Evolutionary conservation across 306 rosid species (phyloP), one percentile per base, ranked within the genome.

Genomic region (Canavalia gladiata): DNA sequence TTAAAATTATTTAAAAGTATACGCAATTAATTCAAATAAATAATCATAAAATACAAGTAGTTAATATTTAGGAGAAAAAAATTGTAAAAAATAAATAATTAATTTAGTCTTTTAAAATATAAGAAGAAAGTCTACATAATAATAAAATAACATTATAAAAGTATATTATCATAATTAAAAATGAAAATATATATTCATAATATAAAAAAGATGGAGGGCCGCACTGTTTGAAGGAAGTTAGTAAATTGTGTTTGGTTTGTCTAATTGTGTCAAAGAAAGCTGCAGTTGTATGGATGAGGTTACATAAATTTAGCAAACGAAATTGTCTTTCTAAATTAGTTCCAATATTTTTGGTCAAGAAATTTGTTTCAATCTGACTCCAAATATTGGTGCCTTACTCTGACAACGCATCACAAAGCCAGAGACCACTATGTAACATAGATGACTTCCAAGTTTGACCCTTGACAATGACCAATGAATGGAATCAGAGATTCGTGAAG

Each of bases 361-460:
- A 37, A 37, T 4, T 37, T 37, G 41, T 37, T 37, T 37, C 4
- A 37, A 50, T 7, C 0, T 31, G 30, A 33, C 28, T 13, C 28
- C 18, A 72, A 34, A 18, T 8, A 13, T 72, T 2, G n/a, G 6
- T 52, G 63, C n/a, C 31, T 7, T 34, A 9, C n/a, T 1, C 1
- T 2, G 56, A 45, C 56, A 68, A 29, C 11, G 28, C n/a, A 10
- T 50, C 1, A 29, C 9, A 29, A 30, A 10, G 2, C 25, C 25
- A 18, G 25, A 18, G 25, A 18, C 73, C 73, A 31, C 10, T 0
- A 64, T 39, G 70, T 13, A 41, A 33, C 76, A 71, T 34, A 72
- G 34, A n/a, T 33, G 47, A 52, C 76, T 72, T 51, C 62, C 60
- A 34, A 33, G 76, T 50, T 71, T 52, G 76, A 72, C 76, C 51